Evolutionary conservation across 306 rosid genomes (phyloP).

Genomic region (Bauhinia variegata): DNA sequence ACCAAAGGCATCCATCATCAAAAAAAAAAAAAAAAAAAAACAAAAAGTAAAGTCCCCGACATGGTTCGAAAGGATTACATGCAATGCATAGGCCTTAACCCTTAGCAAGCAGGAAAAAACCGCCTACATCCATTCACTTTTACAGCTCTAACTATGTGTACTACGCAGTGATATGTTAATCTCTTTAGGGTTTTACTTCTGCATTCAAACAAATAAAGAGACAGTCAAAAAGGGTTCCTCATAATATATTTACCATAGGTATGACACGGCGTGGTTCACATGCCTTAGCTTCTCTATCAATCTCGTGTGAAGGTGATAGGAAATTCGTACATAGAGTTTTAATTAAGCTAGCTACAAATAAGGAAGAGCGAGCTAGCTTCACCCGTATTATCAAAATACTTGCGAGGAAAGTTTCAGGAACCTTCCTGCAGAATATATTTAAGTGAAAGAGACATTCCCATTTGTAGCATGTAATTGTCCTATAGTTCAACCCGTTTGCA

Average conservation of each 20-base stretch:
- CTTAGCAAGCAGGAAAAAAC: slow-evolving; percentile 36
- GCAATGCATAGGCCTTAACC: slow-evolving; percentile 6
- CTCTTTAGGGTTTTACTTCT: slow-evolving; percentile 31
- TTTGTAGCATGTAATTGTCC: slow-evolving; percentile 46
- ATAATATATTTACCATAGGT: slow-evolving; percentile 28
- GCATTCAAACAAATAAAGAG: slow-evolving; percentile 27
- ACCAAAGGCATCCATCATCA: slow-evolving; percentile 32
- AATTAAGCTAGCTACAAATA: slow-evolving; percentile 4
- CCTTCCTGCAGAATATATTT: slow-evolving; percentile 41
- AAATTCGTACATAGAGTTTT: slow-evolving; percentile 31
- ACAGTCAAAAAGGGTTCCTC: slow-evolving; percentile 34
- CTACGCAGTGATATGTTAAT: slow-evolving; percentile 18
- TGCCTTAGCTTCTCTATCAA: slow-evolving; percentile 28
- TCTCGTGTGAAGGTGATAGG: slow-evolving; percentile 22
- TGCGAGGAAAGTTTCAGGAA: slow-evolving; percentile 56
- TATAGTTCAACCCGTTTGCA: slow-evolving; percentile 14
- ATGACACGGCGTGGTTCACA: slow-evolving; percentile 39
- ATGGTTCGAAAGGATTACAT: slow-evolving; percentile 42
- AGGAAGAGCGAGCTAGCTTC: slow-evolving; percentile 4
- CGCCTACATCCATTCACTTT: neutral
- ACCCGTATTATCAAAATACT: neutral
- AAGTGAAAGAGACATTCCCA: slow-evolving; percentile 39
- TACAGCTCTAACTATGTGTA: slow-evolving; percentile 8
- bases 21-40: neutral
- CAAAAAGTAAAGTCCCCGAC: slow-evolving; percentile 16